These are phyloP conservation scores for Podila clonocystis DNA, from an alignment of 192 early-diverging fungal genomes.

Conservation along the genomic window DNA sequence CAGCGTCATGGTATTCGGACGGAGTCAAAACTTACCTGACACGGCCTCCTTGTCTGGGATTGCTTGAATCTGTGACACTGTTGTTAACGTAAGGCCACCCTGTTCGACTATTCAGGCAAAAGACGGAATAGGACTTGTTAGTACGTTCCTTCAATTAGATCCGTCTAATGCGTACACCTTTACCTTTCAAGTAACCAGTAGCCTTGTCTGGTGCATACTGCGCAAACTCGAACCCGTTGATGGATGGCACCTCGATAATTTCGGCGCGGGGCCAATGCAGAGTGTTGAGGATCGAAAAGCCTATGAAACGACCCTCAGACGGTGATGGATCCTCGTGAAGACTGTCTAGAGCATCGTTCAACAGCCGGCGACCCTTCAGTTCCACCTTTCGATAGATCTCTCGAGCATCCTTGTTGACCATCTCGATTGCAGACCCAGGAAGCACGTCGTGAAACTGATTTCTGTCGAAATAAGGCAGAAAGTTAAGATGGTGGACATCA, in stretches of 20 bases:
- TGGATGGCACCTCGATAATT: constrained; percentile 69
- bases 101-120: not conserved
- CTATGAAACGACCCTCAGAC: not conserved
- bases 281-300: constrained; percentile 70
- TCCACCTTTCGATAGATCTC: constrained; percentile 56
- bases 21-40: too few relatives aligned
- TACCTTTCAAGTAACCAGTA: constrained; percentile 57
- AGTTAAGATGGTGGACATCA: not conserved
- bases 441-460: constrained; percentile 99
- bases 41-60: not conserved
- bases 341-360: constrained; percentile 55
- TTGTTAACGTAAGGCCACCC: not conserved
- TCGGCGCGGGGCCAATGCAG: constrained; percentile 76
- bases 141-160: not conserved
- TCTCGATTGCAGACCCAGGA: constrained; percentile 89
- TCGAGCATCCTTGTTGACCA: constrained; percentile 90
- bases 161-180: not conserved
- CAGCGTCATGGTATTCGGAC: too few relatives aligned
- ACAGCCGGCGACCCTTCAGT: constrained; percentile 40
- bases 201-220: constrained; percentile 57
- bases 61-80: not conserved
- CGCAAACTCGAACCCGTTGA: constrained; percentile 46
- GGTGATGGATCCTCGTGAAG: constrained; percentile 36
- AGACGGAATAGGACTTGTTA: not conserved
- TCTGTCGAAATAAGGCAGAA: constrained; percentile 9